Evolutionary conservation across 306 rosid species (phyloP).

Genomic region (Oemleria cerasiformis): DNA sequence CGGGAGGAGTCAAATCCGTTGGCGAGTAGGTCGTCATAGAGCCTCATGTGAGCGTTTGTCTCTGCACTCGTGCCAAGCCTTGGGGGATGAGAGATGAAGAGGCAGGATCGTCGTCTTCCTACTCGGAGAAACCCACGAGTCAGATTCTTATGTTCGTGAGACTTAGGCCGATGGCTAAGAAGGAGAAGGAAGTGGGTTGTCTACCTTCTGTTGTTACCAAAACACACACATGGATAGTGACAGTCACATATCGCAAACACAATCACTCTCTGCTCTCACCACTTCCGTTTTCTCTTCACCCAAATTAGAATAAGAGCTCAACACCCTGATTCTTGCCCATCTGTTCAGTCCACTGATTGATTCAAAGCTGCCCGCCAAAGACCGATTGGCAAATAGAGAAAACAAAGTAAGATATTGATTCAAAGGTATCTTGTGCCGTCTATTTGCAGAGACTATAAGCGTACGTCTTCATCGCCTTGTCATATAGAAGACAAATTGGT

Average conservation of each 20-base stretch:
- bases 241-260: neutral
- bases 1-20: slow-evolving; percentile 32
- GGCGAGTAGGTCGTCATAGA: slow-evolving; percentile 44
- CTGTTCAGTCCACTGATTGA: neutral
- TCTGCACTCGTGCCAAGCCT: too few relatives aligned
- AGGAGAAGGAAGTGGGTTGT: too few relatives aligned
- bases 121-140: too few relatives aligned
- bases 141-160: too few relatives aligned
- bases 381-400: neutral
- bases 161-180: too few relatives aligned
- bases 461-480: neutral
- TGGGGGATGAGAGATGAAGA: slow-evolving; percentile 32
- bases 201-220: neutral
- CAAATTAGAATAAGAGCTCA: neutral
- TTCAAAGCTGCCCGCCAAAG: slow-evolving; percentile 8
- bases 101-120: slow-evolving; percentile 53
- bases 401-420: neutral
- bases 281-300: neutral
- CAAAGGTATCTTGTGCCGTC: neutral
- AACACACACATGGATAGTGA: neutral
- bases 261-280: neutral
- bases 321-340: slow-evolving; percentile 3
- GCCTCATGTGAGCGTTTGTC: slow-evolving; percentile 43
- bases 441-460: neutral
- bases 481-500: neutral